These are phyloP conservation scores for Zostera marina DNA, from an alignment of 116 monocot species.

Conservation along the genomic window DNA sequence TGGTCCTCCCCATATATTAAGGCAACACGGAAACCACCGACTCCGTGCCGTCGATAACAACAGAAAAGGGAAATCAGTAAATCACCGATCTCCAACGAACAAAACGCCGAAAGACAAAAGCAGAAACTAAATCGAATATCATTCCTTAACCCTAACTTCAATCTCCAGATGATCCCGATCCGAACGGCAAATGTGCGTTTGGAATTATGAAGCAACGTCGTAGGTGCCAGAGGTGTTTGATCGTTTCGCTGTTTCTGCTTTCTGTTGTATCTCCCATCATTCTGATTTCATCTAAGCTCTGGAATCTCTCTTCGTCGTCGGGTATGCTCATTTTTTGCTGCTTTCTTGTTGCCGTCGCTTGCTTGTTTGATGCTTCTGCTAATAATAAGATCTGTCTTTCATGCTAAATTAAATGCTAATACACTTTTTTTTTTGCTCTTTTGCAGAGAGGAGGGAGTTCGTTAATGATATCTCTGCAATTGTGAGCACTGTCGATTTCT, in stretches of 20 bases:
- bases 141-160: not conserved
- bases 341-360: not conserved
- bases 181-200: not conserved
- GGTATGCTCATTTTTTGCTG: not conserved
- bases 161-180: not conserved
- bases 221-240: constrained; percentile 8
- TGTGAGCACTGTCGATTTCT: constrained; percentile 6
- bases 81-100: too few species aligned
- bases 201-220: constrained; percentile 3
- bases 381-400: not conserved
- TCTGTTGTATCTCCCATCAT: constrained; percentile 10
- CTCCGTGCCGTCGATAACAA: too few species aligned
- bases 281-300: constrained; percentile 7
- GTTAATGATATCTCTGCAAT: constrained; percentile 9
- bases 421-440: too few species aligned
- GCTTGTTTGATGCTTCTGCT: not conserved
- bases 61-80: too few species aligned
- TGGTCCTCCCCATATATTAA: too few species aligned
- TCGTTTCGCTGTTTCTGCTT: constrained; percentile 11
- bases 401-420: too few species aligned
- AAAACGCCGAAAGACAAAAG: too few species aligned
- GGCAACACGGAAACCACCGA: too few species aligned
- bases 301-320: not conserved
- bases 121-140: not conserved
- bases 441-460: constrained; percentile 8